phyloP scores from a whole-genome alignment of 805 yeast species.

The Myxozyma geophila region DNA sequence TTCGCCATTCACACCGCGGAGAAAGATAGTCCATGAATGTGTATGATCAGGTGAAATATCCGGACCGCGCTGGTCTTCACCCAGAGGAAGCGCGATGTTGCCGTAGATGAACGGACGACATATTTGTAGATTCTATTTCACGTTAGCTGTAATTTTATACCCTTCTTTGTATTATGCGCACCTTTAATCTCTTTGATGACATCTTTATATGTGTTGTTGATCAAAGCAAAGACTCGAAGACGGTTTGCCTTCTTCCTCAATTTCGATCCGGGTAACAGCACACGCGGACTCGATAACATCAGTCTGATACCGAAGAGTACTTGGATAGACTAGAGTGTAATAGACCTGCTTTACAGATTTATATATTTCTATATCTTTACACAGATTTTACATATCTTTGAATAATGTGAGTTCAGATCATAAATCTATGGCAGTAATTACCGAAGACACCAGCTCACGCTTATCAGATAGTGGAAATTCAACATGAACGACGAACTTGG shows the following conservation, averaged over 20 bases:
- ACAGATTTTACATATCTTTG: not conserved
- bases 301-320: no score
- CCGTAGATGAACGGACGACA: slow-evolving; percentile 83
- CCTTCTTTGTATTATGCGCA: not conserved
- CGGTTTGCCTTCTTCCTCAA: not conserved
- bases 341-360: not conserved
- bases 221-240: not conserved
- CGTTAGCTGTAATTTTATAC: not conserved
- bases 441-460: not conserved
- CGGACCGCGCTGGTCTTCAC: slow-evolving; percentile 55
- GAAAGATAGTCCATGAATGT: slow-evolving; percentile 93
- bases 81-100: slow-evolving; percentile 73
- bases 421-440: not conserved
- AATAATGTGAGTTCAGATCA: not conserved
- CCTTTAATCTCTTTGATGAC: slow-evolving; percentile 42
- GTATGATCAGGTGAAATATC: slow-evolving; percentile 87
- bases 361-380: not conserved
- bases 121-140: slow-evolving; percentile 46
- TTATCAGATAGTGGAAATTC: not conserved
- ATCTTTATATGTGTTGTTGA: not conserved
- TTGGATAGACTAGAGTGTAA: no score
- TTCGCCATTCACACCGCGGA: slow-evolving; percentile 76
- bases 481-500: slow-evolving; percentile 35
- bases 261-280: slow-evolving; percentile 9
- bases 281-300: not conserved